Conservation (phyloP, 1,284 basidiomycete genomes). For the Papiliotrema terrestris region DNA sequence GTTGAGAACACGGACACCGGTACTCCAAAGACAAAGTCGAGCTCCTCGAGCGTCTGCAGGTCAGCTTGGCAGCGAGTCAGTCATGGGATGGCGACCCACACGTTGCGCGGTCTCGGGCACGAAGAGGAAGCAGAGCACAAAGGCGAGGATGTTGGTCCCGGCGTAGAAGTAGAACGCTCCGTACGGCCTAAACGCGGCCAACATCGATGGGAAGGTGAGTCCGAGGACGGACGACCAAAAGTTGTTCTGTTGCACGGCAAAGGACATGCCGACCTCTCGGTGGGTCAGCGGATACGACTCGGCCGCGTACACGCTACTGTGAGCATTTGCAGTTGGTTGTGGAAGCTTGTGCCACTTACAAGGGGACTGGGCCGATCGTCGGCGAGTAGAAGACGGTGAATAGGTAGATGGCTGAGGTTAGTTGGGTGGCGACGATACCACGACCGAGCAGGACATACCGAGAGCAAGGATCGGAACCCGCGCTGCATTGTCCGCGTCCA, state of each 20-base stretch:
- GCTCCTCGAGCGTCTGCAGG: constrained; percentile 30
- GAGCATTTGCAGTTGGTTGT: neutral
- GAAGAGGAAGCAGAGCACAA: constrained; percentile 32
- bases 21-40: constrained; percentile 40
- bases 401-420: constrained; percentile 43
- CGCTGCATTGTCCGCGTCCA: constrained; percentile 45
- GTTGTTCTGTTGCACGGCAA: constrained; percentile 9
- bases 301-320: constrained; percentile 46
- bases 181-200: constrained; percentile 61
- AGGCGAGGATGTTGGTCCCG: constrained; percentile 24
- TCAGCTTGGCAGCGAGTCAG: no score
- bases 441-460: constrained; percentile 29
- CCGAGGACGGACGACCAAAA: constrained; percentile 20
- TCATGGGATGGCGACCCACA: no score
- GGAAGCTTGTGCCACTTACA: constrained; percentile 3
- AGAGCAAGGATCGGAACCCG: constrained; percentile 56
- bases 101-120: constrained; percentile 33
- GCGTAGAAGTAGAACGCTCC: constrained; percentile 60
- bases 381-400: constrained; percentile 44
- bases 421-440: constrained; percentile 13
- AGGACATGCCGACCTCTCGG: constrained; percentile 54
- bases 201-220: constrained; percentile 56
- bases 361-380: constrained; percentile 72
- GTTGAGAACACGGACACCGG: constrained; percentile 24
- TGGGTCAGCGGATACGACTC: constrained; percentile 52